Percentiles rank a stretch among this genome's conserved stretches.
phyloP scores from a whole-genome alignment of 148 eudicot species.

The Vaccinium corymbosum region DNA sequence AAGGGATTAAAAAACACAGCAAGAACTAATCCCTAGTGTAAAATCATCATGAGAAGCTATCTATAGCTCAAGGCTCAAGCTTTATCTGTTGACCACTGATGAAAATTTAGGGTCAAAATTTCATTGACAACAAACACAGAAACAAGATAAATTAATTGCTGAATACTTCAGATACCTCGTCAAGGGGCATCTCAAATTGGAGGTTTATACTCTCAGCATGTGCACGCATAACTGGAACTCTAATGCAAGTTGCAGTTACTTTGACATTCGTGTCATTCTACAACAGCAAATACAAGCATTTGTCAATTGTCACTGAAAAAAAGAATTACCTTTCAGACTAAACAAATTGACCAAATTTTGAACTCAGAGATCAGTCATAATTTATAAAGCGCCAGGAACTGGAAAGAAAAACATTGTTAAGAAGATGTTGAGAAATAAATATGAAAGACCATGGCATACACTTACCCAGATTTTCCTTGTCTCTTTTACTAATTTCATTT shows the following conservation, averaged over 20 bases:
- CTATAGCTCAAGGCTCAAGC: neutral
- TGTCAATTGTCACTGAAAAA: neutral
- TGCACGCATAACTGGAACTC: slow-evolving; percentile 92
- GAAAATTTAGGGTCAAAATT: neutral
- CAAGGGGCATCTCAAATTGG: slow-evolving; percentile 86
- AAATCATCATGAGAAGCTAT: neutral
- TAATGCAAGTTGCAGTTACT: slow-evolving; percentile 85
- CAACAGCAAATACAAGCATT: slow-evolving; percentile 14
- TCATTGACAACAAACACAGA: neutral
- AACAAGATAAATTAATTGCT: neutral
- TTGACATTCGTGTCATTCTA: slow-evolving; percentile 66
- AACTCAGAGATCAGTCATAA: neutral
- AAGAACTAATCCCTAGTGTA: neutral
- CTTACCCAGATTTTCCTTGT: slow-evolving; percentile 99
- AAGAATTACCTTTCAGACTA: neutral
- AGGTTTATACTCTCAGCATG: slow-evolving; percentile 94
- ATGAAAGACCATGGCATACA: neutral
- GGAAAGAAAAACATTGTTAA: neutral
- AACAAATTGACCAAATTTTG: slow-evolving; percentile 7
- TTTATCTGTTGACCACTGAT: neutral
- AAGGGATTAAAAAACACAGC: neutral
- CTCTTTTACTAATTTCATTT: slow-evolving; percentile 96
- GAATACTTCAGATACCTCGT: slow-evolving; percentile 57
- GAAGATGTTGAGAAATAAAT: neutral
- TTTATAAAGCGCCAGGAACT: neutral